Conservation (phyloP, 495 filamentous ascomycete genomes). For the Wilcoxina mikolae region DNA sequence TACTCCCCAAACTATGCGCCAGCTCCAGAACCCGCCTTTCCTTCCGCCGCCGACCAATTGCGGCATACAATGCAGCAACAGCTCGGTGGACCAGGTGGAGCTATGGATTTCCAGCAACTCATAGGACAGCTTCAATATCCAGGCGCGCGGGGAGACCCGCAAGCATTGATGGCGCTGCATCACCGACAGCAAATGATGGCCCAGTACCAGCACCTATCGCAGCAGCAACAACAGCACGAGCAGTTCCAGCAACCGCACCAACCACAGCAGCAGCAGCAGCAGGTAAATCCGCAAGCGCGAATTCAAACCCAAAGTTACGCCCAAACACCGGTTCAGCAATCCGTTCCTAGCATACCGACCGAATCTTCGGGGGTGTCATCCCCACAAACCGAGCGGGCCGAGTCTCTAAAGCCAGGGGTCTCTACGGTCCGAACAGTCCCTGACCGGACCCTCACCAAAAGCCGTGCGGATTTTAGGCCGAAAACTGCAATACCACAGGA, state of each 20-base stretch:
- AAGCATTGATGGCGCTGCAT: conserved; percentile 14
- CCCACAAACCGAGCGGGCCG: conserved; percentile 7
- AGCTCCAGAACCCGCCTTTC: conserved; percentile 12
- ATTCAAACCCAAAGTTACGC: conserved; percentile 8
- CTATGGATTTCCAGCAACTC: conserved; percentile 23
- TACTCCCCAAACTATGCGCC: conserved; percentile 22
- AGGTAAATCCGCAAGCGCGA: conserved; percentile 10
- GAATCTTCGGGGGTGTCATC: conserved; percentile 27
- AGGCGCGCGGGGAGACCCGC: not conserved
- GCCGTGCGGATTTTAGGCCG: conserved; percentile 41
- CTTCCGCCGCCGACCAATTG: conserved; percentile 21
- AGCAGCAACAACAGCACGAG: conserved; percentile 15
- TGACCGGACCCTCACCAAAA: conserved; percentile 26
- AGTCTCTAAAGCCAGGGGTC: conserved; percentile 1
- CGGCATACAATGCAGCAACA: conserved; percentile 21
- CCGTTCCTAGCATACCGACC: not conserved
- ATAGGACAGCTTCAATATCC: conserved; percentile 22
- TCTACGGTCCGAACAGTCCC: conserved; percentile 26
- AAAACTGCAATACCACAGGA: conserved; percentile 70
- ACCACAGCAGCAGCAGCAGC: conserved; percentile 15
- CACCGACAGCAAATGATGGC: conserved; percentile 20
- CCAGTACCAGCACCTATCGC: conserved; percentile 16
- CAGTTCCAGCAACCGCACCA: conserved; percentile 4
- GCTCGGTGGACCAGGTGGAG: conserved; percentile 10
- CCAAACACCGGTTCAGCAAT: not conserved